Evolutionary conservation across 1,284 basidiomycete species (phyloP).

Genomic region (Ceratobasidium papillatum): DNA sequence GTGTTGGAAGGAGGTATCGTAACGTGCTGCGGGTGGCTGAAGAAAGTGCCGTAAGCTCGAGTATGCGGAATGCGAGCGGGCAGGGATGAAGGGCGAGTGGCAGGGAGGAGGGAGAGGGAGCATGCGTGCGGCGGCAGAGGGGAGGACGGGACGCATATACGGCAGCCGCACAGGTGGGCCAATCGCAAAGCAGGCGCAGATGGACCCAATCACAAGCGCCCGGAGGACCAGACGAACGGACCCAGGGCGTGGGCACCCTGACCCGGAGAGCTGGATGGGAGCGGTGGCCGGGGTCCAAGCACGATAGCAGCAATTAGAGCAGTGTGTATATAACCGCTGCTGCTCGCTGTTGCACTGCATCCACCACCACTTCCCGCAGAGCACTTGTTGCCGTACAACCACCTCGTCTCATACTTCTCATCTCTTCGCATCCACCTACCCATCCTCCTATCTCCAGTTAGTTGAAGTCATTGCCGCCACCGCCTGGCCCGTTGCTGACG

Average conservation of each 20-base stretch:
- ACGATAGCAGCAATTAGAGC: background rate
- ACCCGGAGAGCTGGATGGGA: background rate
- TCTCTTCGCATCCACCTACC: background rate
- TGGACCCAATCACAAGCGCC: conserved; percentile 12
- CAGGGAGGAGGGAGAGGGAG: no score
- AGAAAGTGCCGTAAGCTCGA: background rate
- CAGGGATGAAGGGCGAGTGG: background rate
- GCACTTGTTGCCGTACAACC: no score
- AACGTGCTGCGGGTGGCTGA: background rate
- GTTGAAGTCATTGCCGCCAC: background rate
- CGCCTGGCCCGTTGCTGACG: background rate
- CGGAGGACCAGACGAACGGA: background rate
- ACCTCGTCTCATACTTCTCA: no score
- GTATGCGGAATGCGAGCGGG: background rate
- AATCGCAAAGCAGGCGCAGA: conserved; percentile 34
- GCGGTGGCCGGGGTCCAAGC: background rate
- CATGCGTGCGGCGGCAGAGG: background rate
- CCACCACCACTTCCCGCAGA: conserved; percentile 10
- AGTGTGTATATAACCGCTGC: conserved; percentile 19
- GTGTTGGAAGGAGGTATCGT: background rate
- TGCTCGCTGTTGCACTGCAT: background rate
- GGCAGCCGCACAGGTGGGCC: conserved; percentile 11
- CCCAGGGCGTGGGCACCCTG: background rate
- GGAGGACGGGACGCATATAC: conserved; percentile 15
- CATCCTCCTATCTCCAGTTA: background rate